Evolutionary conservation across 176 grass and related monocot species (phyloP).

Genomic region (Ensete glaucum): DNA sequence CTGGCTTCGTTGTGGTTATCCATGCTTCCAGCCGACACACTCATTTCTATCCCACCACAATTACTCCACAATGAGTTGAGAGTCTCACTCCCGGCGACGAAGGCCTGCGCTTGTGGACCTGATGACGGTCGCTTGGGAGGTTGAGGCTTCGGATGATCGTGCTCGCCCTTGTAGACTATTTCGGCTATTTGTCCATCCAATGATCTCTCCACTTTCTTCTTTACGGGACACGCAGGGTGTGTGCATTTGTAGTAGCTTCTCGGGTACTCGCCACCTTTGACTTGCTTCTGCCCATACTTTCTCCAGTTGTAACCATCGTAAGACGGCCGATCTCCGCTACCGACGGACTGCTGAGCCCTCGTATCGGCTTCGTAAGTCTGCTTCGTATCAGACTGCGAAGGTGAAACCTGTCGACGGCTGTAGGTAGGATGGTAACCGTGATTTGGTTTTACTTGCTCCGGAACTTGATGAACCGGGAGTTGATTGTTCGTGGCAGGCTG

Average conservation of each 20-base stretch:
- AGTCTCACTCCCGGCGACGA: background rate
- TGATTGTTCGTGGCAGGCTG: background rate
- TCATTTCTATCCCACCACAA: no score
- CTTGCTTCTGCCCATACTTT: slow-evolving; percentile 64
- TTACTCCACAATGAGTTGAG: background rate
- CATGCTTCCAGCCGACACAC: background rate
- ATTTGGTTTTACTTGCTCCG: background rate
- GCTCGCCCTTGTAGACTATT: slow-evolving; percentile 43
- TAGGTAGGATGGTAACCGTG: background rate
- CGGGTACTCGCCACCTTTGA: slow-evolving; percentile 50
- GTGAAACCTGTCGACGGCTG: background rate
- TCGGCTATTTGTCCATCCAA: slow-evolving; percentile 36
- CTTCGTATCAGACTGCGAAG: background rate
- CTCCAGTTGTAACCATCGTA: slow-evolving; percentile 56
- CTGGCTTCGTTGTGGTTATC: background rate
- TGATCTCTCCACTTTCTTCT: slow-evolving; percentile 51
- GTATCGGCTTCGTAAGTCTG: background rate
- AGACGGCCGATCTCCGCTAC: background rate
- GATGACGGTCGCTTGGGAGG: slow-evolving; percentile 1
- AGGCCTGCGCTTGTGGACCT: background rate
- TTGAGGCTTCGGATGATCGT: slow-evolving; percentile 45
- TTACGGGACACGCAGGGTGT: slow-evolving; percentile 45
- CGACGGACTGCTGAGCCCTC: background rate
- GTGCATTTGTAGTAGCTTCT: slow-evolving; percentile 69
- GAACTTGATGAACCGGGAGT: background rate